phyloP scores from a whole-genome alignment of 306 rosid species.

The Astragalus glycyphyllos region DNA sequence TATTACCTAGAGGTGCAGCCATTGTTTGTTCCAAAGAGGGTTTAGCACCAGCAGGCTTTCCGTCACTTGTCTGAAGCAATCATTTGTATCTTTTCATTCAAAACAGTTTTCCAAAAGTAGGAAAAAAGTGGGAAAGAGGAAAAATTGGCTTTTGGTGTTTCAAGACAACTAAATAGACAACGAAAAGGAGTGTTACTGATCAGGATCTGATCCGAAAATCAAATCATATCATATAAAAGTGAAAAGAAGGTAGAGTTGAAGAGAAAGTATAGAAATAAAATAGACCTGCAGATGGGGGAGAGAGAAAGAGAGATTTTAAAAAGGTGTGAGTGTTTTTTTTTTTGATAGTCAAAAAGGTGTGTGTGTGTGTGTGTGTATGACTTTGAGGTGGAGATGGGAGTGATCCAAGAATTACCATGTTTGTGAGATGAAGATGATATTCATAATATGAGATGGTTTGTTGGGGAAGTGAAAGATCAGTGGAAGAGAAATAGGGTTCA shows the following conservation, averaged over 20 bases:
- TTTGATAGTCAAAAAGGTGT: too few species aligned
- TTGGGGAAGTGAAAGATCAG: slow-evolving; percentile 36
- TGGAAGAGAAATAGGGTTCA: not conserved
- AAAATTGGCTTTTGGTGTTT: slow-evolving; percentile 39
- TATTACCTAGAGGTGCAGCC: slow-evolving; percentile 57
- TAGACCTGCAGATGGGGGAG: slow-evolving; percentile 44
- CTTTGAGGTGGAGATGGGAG: slow-evolving; percentile 73
- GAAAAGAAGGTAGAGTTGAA: slow-evolving; percentile 30
- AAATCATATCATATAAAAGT: slow-evolving; percentile 17
- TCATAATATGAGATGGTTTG: slow-evolving; percentile 50
- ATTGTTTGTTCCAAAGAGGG: slow-evolving; percentile 34
- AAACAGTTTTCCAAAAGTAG: slow-evolving; percentile 16
- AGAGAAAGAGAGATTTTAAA: slow-evolving; percentile 5
- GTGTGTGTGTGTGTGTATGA: slow-evolving; percentile 43
- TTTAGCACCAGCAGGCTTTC: slow-evolving; percentile 23
- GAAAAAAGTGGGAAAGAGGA: slow-evolving; percentile 7
- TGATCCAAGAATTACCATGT: slow-evolving; percentile 45
- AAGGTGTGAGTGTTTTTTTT: slow-evolving; percentile 18
- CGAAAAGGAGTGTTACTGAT: not conserved
- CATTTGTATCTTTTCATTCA: slow-evolving; percentile 20
- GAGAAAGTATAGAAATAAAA: slow-evolving; percentile 32
- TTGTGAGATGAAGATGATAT: slow-evolving; percentile 34
- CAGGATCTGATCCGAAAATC: slow-evolving; percentile 47
- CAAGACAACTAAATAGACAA: slow-evolving; percentile 29
- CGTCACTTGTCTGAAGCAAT: slow-evolving; percentile 8